phyloP scores from a whole-genome alignment of 1,139 yeast species.

The Protomyces pachydermus region DNA sequence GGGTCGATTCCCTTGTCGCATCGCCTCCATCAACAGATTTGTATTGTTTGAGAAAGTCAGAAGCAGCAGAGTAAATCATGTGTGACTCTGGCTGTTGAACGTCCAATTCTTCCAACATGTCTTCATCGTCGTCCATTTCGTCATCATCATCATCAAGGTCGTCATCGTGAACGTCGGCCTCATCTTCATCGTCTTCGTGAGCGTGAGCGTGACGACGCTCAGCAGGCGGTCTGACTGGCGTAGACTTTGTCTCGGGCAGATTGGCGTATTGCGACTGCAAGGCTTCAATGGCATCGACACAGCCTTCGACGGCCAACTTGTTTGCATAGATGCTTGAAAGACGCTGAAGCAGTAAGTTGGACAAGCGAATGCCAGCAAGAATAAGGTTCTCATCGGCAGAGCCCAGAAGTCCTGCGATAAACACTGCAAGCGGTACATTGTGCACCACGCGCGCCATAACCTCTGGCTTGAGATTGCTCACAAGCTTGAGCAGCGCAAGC shows the following conservation, averaged over 20 bases:
- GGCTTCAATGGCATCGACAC: constrained; percentile 50
- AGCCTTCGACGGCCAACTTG: constrained; percentile 67
- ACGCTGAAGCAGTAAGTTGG: constrained; percentile 46
- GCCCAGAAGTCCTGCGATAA: constrained; percentile 61
- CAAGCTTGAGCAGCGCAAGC: constrained; percentile 53
- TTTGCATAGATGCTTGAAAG: constrained; percentile 47
- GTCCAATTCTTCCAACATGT: constrained; percentile 32
- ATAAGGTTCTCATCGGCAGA: constrained; percentile 6
- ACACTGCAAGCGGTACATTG: constrained; percentile 39
- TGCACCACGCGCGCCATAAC: constrained; percentile 34
- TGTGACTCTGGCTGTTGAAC: neutral
- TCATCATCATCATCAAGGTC: constrained; percentile 37
- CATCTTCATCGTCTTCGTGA: constrained; percentile 24
- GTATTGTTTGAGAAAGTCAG: neutral
- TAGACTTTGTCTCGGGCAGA: constrained; percentile 2
- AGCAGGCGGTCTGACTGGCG: neutral
- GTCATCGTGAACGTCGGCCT: constrained; percentile 32
- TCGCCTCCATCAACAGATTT: neutral
- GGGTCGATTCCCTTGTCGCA: constrained; percentile 1
- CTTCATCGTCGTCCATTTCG: constrained; percentile 37
- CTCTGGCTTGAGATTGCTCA: constrained; percentile 38
- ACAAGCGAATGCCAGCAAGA: constrained; percentile 40
- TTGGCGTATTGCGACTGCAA: constrained; percentile 24
- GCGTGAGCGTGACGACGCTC: neutral
- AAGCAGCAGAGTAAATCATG: constrained; percentile 32